Conservation (phyloP, 805 yeast genomes). For the Ogataea thermomethanolica region DNA sequence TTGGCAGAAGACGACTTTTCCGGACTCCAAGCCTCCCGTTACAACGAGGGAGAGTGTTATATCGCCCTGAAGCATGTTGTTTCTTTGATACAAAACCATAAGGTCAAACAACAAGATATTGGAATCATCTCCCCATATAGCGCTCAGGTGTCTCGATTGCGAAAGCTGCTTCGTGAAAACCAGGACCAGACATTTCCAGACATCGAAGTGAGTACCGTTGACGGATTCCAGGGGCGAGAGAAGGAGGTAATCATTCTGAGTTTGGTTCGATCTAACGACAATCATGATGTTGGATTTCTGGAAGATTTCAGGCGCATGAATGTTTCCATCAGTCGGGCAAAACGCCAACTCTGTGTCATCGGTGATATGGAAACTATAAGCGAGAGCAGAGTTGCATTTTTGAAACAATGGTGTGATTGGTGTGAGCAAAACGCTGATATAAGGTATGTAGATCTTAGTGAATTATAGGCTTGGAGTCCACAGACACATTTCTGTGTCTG, state of each 20-base stretch:
- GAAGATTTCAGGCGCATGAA: slow-evolving; percentile 76
- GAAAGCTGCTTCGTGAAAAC: slow-evolving; percentile 38
- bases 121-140: slow-evolving; percentile 90
- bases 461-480: slow-evolving; percentile 36
- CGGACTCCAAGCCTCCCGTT: slow-evolving; percentile 50
- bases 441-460: slow-evolving; percentile 57
- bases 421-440: slow-evolving; percentile 65
- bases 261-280: slow-evolving; percentile 76
- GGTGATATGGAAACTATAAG: slow-evolving; percentile 79
- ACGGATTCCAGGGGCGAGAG: slow-evolving; percentile 96
- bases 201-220: slow-evolving; percentile 85
- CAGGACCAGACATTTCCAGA: slow-evolving; percentile 28
- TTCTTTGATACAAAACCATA: slow-evolving; percentile 42
- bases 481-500: slow-evolving; percentile 49
- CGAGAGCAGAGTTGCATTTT: slow-evolving; percentile 41
- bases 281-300: slow-evolving; percentile 74
- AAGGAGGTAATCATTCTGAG: slow-evolving; percentile 81
- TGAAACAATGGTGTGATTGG: slow-evolving; percentile 66
- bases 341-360: slow-evolving; percentile 76
- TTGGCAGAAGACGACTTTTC: slow-evolving; percentile 27
- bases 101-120: slow-evolving; percentile 54
- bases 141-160: slow-evolving; percentile 73
- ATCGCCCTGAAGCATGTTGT: slow-evolving; percentile 57
- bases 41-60: slow-evolving; percentile 71
- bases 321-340: slow-evolving; percentile 91